A percentile compares a stretch with the other conserved stretches of the same genome.
phyloP scores from a whole-genome alignment of 768 basidiomycete genomes.

The Trametes cubensis region DNA sequence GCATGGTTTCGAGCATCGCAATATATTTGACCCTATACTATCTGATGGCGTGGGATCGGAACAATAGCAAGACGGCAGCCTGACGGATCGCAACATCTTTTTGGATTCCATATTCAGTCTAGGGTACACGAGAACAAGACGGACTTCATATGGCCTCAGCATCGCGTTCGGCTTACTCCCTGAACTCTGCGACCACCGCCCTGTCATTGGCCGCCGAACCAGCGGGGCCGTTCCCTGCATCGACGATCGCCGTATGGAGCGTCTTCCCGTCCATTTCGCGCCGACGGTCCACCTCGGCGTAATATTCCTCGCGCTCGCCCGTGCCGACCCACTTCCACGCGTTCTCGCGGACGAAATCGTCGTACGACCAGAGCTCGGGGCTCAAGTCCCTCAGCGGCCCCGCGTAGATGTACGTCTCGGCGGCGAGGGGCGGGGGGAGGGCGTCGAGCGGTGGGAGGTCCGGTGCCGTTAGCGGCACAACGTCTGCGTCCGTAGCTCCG shows the following conservation, averaged over 20 bases:
- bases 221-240: background rate
- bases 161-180: background rate
- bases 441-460: slow-evolving; percentile 43
- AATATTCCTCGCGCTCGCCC: slow-evolving; percentile 42
- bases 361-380: slow-evolving; percentile 75
- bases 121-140: background rate
- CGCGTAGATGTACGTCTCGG: slow-evolving; percentile 76
- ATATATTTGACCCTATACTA: slow-evolving; percentile 4
- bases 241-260: slow-evolving; percentile 25
- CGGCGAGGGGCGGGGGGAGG: slow-evolving; percentile 43
- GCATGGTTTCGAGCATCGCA: slow-evolving; percentile 3
- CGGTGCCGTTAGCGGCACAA: slow-evolving; percentile 46
- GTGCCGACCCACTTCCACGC: slow-evolving; percentile 77
- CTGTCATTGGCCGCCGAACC: background rate
- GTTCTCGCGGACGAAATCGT: slow-evolving; percentile 75
- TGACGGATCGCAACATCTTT: background rate
- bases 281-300: slow-evolving; percentile 56
- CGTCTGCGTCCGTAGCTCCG: slow-evolving; percentile 19
- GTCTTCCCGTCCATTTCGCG: slow-evolving; percentile 44
- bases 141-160: background rate
- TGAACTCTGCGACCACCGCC: slow-evolving; percentile 3
- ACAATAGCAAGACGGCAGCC: background rate
- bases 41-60: slow-evolving; percentile 4
- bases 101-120: slow-evolving; percentile 3
- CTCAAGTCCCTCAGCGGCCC: slow-evolving; percentile 47